Percentiles rank a stretch among this genome's conserved stretches.
Evolutionary conservation across 2,329 filamentous ascomycete species (phyloP).

Genomic region (Aspergillus fructus): DNA sequence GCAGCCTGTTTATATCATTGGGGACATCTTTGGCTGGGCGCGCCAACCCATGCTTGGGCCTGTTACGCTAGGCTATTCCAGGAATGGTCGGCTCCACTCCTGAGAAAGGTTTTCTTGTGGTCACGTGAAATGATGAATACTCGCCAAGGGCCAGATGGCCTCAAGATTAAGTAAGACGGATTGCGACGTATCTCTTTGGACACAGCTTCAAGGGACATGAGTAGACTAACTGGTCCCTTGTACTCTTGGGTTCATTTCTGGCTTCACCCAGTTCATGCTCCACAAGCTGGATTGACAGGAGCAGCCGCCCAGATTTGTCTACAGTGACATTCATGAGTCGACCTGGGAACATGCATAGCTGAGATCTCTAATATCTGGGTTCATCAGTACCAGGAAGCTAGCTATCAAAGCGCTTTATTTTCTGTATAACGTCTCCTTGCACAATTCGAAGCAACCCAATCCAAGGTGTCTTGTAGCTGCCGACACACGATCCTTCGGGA

Average conservation of each 20-base stretch:
- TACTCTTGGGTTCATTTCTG: not conserved
- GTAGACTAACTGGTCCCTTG: too few species aligned
- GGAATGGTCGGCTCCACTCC: constrained; percentile 28
- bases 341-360: not conserved
- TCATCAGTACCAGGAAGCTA: not conserved
- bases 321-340: constrained; percentile 6
- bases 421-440: not conserved
- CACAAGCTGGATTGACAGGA: not conserved
- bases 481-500: not conserved
- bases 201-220: not conserved
- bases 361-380: not conserved
- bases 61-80: constrained; percentile 28
- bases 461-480: not conserved
- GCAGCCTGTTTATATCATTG: constrained; percentile 50
- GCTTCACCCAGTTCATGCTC: not conserved
- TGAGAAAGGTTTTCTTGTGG: constrained; percentile 28
- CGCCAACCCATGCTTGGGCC: constrained; percentile 42
- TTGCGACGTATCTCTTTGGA: not conserved
- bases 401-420: not conserved
- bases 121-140: constrained; percentile 24
- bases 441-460: not conserved
- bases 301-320: not conserved
- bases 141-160: constrained; percentile 40
- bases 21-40: constrained; percentile 38
- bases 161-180: not conserved